Base-by-base conservation (phyloP, 2,329 filamentous ascomycete genomes). In the Penicillium hordei region DNA sequence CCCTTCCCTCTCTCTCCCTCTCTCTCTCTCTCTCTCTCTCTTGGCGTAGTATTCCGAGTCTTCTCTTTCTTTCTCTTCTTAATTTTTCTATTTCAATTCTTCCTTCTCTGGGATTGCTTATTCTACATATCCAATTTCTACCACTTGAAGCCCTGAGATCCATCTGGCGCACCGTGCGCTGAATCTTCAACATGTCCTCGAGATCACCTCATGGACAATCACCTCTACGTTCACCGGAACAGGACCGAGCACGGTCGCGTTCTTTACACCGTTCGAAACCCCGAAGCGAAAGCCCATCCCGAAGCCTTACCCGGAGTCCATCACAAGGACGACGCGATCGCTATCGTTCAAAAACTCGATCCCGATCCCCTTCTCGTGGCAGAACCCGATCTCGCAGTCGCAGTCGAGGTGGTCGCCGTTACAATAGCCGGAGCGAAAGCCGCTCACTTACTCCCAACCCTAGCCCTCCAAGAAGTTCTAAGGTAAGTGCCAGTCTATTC, bases 391-490 rank as follows among this genome's bases (percentile, higher is more conserved):
- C 70, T 23, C 70, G 72, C 57, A 77, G 72, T 60, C 70, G 66
- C 54, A 77, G 65, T 75, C 79, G 64, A 67, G 71, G 67, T 72
- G 76, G 69, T 60, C 70, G 72, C 50, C 64, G 74, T 39, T 73
- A 76, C 58, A 70, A 76, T 57, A 73, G 73, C 39, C 63, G 61
- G 36, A 70, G 66, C 53, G 65, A 65, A 51, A 72, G 68, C 43
- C 68, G 68, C 23, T 67, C 69, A n/a, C 65, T 59, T 12, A 71
- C 65, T 53, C 68, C 68, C n/a, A 58, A 59, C 15, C 48, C 49
- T 25, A 65, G 55, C 29, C 59, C 61, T 21, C 66, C 69, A 33
- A 63, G 63, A 58, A 78, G 76, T 58, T 75, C 75, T 42, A 76
- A 76, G 66, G 74, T 75, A 34, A 49, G 62, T 44, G 23, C 10